Evolutionary conservation across 139 green algal genomes (phyloP), one percentile per base, ranked within the genome.

Genomic region (Closterium sp.): DNA sequence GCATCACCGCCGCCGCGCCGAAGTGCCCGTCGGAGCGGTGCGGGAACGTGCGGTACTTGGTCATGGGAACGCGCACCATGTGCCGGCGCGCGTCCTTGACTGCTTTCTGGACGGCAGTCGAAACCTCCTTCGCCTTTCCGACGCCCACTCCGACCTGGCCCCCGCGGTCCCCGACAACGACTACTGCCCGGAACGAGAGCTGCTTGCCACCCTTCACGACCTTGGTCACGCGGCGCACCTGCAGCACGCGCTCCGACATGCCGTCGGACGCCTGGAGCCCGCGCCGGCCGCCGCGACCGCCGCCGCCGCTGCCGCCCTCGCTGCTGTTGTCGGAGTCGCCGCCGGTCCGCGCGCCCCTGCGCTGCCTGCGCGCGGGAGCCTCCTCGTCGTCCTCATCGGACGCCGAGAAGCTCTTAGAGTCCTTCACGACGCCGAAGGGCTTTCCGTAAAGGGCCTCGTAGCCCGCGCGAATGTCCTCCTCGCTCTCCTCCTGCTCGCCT

Each of bases 161-260:
- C 84, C 96, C 95, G 35, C 94, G 90, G 86, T 98, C 94, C 36
- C 97, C 97, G 21, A 98, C 94, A 12, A 97, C 95, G 31, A 98
- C 96, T 34, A 94, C 95, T 66, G 94, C 96, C 55, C 96, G 95
- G 97, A 99, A 99, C 90, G 95, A 94, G 92, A 99, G 96, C 91
- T 98, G 95, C 94, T 98, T 99, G 93, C 98, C 98, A 55, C 96
- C 97, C 93, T 98, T 98, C 7, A 97, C 95, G 84, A 99, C 97
- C 96, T 99, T 99, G 90, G 97, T 98, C 4, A 99, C 98, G 28
- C 98, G 96, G 4, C 84, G 93, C 28, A 99, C 94, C 94, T 98
- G 94, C 7, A 76, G 55, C 55, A 76, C 55, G 55, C 55, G 55
- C 55, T 76, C 55, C 55, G 55, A 76, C 55, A 76, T 76, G 4